Conservation (phyloP, 2,329 filamentous ascomycete genomes). For the Fusarium napiforme region DNA sequence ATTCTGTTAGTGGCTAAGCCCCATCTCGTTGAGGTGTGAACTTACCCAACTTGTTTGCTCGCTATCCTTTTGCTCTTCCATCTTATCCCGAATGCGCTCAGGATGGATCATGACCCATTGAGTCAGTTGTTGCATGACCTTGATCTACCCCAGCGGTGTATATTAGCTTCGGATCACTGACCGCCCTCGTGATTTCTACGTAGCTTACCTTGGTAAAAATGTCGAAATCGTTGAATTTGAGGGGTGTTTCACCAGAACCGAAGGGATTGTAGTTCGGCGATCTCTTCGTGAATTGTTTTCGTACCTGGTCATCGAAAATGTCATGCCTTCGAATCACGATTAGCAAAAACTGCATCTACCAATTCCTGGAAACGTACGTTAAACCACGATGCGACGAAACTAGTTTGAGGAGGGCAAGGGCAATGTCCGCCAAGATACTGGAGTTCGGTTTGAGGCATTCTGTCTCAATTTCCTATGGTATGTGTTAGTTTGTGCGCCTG, state of each 20-base stretch:
- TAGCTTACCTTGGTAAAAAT: constrained; percentile 76
- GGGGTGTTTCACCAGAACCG: constrained; percentile 77
- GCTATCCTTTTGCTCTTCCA: constrained; percentile 82
- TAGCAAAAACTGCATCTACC: constrained; percentile 1
- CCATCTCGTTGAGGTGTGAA: constrained; percentile 45
- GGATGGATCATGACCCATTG: constrained; percentile 90
- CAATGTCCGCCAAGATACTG: constrained; percentile 80
- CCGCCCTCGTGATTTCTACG: not conserved
- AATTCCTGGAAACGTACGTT: constrained; percentile 70
- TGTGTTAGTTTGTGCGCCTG: not conserved
- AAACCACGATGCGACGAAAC: constrained; percentile 93
- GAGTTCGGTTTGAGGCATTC: constrained; percentile 88
- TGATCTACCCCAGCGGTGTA: constrained; percentile 59
- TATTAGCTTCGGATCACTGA: not conserved
- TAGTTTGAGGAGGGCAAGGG: constrained; percentile 87
- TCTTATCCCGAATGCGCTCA: constrained; percentile 85
- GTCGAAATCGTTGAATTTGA: constrained; percentile 83
- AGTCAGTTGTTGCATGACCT: constrained; percentile 86
- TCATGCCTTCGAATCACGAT: constrained; percentile 68
- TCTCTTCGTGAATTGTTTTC: constrained; percentile 87
- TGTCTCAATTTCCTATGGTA: constrained; percentile 79
- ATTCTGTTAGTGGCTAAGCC: constrained; percentile 24
- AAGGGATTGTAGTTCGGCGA: constrained; percentile 85
- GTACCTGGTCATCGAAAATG: constrained; percentile 92
- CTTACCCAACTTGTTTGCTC: constrained; percentile 88